These are phyloP conservation scores for Scheffersomyces coipomensis DNA, from an alignment of 805 yeast species.

Conservation along the genomic window DNA sequence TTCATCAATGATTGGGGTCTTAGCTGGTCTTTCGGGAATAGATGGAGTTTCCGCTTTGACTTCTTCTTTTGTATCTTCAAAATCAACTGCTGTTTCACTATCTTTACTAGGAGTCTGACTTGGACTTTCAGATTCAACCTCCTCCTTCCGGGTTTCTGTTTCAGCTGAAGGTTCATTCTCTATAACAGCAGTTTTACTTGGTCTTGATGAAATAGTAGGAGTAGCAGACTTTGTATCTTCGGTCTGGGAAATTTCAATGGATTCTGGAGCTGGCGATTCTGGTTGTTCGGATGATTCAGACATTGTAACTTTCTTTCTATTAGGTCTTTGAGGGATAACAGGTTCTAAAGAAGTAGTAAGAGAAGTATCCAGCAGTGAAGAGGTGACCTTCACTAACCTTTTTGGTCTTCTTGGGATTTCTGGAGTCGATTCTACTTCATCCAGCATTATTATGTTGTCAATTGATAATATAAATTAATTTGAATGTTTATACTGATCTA, in stretches of 20 bases:
- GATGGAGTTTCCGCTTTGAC: constrained; percentile 1
- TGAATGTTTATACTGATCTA: no score
- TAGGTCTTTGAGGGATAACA: constrained; percentile 8
- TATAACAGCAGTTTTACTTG: not conserved
- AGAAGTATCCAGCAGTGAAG: not conserved
- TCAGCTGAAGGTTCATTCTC: not conserved
- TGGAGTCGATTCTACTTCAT: constrained; percentile 7
- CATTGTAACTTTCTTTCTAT: not conserved
- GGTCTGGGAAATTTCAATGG: no score
- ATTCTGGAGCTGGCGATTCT: not conserved
- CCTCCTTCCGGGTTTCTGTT: no score
- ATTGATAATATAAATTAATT: not conserved
- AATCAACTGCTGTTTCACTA: no score
- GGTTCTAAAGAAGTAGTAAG: constrained; percentile 8
- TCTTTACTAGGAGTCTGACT: no score
- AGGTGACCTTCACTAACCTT: not conserved
- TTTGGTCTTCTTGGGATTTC: constrained; percentile 11
- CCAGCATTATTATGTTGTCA: not conserved
- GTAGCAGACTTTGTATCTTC: not conserved
- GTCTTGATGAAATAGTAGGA: constrained; percentile 2
- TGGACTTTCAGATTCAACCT: no score
- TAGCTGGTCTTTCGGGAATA: constrained; percentile 7
- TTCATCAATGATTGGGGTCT: no score
- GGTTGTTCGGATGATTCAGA: not conserved
- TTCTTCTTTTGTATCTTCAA: no score